Percentiles rank a stretch among this genome's conserved stretches.
Evolutionary conservation across 441 rosid genomes (phyloP).

Genomic region (Corymbia citriodora): DNA sequence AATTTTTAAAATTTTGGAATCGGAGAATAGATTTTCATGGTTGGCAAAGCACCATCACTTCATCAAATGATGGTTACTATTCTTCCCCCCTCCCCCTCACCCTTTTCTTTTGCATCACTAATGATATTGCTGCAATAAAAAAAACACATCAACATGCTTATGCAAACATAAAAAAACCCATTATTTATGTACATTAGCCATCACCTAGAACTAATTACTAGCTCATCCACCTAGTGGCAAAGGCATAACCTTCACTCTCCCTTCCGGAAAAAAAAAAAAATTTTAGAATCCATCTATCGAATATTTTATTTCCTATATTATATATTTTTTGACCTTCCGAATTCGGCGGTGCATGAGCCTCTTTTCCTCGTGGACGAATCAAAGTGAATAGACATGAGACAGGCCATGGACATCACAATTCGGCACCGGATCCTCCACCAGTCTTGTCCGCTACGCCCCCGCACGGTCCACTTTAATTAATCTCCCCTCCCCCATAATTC

Average conservation of each 20-base stretch:
- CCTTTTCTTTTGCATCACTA: not conserved
- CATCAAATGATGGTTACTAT: not conserved
- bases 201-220: not conserved
- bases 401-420: not conserved
- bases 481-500: not conserved
- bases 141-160: not conserved
- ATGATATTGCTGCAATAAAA: not conserved
- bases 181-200: not conserved
- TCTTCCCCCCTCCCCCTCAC: not conserved
- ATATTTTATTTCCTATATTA: not conserved
- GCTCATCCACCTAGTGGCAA: not conserved
- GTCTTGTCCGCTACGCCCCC: not conserved
- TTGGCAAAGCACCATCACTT: not conserved
- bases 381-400: not conserved
- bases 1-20: not conserved
- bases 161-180: not conserved
- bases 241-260: not conserved
- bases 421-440: not conserved
- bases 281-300: not conserved
- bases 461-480: not conserved
- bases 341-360: not conserved
- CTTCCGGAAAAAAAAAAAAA: not conserved
- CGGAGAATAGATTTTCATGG: not conserved
- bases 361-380: not conserved
- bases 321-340: not conserved